Percentiles rank a stretch among this genome's conserved stretches.
These are phyloP conservation scores for Scheffersomyces spartinae DNA, from an alignment of 805 yeast species.

Conservation along the genomic window DNA sequence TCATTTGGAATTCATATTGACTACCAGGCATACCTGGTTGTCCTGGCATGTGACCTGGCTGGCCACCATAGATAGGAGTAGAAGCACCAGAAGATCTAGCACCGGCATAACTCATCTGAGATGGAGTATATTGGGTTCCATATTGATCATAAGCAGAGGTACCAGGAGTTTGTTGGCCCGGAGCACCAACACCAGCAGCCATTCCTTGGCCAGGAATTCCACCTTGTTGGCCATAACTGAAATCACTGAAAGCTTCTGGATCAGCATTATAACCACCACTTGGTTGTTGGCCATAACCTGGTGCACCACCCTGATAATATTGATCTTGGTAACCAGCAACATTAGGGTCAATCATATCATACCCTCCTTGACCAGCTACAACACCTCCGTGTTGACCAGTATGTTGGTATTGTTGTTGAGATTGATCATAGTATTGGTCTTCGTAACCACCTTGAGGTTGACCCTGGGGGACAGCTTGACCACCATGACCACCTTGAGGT, in stretches of 20 bases:
- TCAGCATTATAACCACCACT: slow-evolving; percentile 41
- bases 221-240: slow-evolving; percentile 45
- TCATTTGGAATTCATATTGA: slow-evolving; percentile 54
- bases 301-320: slow-evolving; percentile 13
- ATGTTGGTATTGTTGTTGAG: slow-evolving; percentile 14
- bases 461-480: too few species aligned
- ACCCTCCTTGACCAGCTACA: slow-evolving; percentile 36
- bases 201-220: too few species aligned
- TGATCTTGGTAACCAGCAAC: slow-evolving; percentile 37
- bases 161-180: slow-evolving; percentile 37
- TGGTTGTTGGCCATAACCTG: slow-evolving; percentile 5
- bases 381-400: slow-evolving; percentile 13
- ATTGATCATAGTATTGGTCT: slow-evolving; percentile 8
- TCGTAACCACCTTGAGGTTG: slow-evolving; percentile 13
- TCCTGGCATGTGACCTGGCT: slow-evolving; percentile 11
- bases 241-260: slow-evolving; percentile 58
- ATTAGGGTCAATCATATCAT: slow-evolving; percentile 41
- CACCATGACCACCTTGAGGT: slow-evolving; percentile 13
- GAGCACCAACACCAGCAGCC: too few species aligned
- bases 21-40: slow-evolving; percentile 22
- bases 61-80: slow-evolving; percentile 81
- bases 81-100: slow-evolving; percentile 88
- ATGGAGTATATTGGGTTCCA: slow-evolving; percentile 68
- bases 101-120: slow-evolving; percentile 79
- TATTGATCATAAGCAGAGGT: slow-evolving; percentile 60